Conservation (phyloP, 2,329 filamentous ascomycete genomes). For the Cladosporium colombiae region DNA sequence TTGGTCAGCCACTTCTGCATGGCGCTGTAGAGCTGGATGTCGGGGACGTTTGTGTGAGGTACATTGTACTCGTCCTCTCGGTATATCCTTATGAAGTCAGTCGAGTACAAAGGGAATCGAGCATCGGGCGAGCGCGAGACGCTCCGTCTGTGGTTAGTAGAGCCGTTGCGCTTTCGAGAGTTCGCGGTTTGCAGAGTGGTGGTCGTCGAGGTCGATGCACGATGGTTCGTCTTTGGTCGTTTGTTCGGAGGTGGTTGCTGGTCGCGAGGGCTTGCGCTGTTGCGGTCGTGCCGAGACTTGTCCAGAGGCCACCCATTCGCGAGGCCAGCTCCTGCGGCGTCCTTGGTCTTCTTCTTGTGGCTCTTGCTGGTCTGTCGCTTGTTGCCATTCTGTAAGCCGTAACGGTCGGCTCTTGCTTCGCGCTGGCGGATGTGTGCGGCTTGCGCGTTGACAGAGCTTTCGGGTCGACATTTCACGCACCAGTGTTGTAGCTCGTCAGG, state of each 20-base stretch:
- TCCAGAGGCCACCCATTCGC: slow-evolving; percentile 65
- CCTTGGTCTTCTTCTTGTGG: slow-evolving; percentile 86
- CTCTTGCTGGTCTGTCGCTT: slow-evolving; percentile 76
- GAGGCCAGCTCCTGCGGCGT: slow-evolving; percentile 54
- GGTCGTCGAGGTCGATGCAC: slow-evolving; percentile 74
- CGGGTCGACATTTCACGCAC: slow-evolving; percentile 83
- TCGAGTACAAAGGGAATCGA: slow-evolving; percentile 36
- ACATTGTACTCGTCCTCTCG: slow-evolving; percentile 47
- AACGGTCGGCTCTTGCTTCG: slow-evolving; percentile 31
- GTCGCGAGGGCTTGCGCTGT: slow-evolving; percentile 54
- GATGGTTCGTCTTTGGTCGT: slow-evolving; percentile 79
- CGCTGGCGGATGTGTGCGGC: slow-evolving; percentile 61
- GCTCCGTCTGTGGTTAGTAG: slow-evolving; percentile 65
- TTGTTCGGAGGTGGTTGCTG: slow-evolving; percentile 64
- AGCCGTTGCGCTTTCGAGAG: slow-evolving; percentile 62
- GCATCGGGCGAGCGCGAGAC: slow-evolving; percentile 69
- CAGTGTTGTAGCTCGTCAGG: slow-evolving; percentile 69
- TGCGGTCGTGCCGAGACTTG: slow-evolving; percentile 57
- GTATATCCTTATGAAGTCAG: slow-evolving; percentile 69
- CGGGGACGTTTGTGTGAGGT: slow-evolving; percentile 18
- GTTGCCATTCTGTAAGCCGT: slow-evolving; percentile 63
- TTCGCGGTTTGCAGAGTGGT: slow-evolving; percentile 57
- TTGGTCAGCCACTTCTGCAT: slow-evolving; percentile 79
- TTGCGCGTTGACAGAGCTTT: slow-evolving; percentile 67
- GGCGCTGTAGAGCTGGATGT: slow-evolving; percentile 71